Percentiles rank a stretch among this genome's conserved stretches.
Conservation (phyloP, 2,329 filamentous ascomycete species). For the Macrophomina pseudophaseolina region DNA sequence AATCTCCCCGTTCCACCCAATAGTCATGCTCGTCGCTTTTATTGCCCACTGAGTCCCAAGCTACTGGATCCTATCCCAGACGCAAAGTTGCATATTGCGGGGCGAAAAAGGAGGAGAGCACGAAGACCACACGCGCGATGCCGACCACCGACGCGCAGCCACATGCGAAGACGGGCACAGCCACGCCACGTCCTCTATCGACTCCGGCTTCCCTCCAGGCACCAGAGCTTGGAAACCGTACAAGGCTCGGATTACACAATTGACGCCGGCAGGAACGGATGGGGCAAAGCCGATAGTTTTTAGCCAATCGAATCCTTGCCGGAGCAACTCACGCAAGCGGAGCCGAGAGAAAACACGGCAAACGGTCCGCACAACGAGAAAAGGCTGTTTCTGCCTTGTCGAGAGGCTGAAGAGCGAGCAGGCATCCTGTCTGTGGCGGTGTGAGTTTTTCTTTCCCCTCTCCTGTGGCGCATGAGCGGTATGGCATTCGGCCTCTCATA, state of each 20-base stretch:
- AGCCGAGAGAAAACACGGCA: too few species aligned
- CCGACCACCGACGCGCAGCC: too few species aligned
- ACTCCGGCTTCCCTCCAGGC: neutral
- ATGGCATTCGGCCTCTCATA: neutral
- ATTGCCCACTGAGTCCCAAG: too few species aligned
- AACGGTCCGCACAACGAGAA: neutral
- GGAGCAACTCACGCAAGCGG: neutral
- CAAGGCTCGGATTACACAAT: neutral
- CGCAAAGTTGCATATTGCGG: too few species aligned
- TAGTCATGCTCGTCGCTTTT: too few species aligned
- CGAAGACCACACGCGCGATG: too few species aligned
- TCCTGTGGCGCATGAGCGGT: neutral
- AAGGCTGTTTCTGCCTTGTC: neutral
- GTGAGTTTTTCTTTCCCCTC: neutral
- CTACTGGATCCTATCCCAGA: too few species aligned
- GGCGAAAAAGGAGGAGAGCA: too few species aligned
- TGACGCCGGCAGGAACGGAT: neutral
- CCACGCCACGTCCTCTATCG: too few species aligned
- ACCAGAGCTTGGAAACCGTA: neutral
- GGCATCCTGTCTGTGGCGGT: neutral
- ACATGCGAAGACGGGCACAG: too few species aligned
- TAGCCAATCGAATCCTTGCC: neutral
- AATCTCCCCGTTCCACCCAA: too few species aligned
- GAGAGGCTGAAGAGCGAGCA: neutral
- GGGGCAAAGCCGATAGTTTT: neutral